Base-by-base conservation (phyloP, 352 stramenopile species). In the Globisporangium mamillatum region DNA sequence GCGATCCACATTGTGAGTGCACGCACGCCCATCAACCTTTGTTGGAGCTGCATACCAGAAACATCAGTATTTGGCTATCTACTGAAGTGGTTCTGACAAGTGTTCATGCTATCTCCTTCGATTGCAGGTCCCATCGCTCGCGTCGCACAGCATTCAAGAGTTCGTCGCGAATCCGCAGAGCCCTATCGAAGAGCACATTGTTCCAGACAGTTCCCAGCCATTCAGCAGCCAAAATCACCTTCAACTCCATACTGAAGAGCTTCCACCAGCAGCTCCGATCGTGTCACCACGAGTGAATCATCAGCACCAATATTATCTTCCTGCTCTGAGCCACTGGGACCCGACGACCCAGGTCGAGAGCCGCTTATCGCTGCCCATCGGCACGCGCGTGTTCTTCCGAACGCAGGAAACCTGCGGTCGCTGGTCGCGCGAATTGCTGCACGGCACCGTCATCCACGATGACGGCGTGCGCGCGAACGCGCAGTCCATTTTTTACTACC, bases 1-100 rank as follows among this genome's bases (percentile, higher is more conserved):
- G 86, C 86, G 63, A 89, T 93, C 38, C 86, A 93, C 63, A 90
- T 93, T 25, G 86, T 93, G 76, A 48, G 80, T 79, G 9, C 6
- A 18, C 14, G 3, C 38, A 5, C 14, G 38, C 4, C 3, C 36
- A 36, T 36, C 32, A 36, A 9, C 3, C 32, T 36, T 7, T 10
- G 32, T 36, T 36, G 32, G 6, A 36, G 6, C 32, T 36, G 32
- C 32, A 36, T 36, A 36, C 7, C 18, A 25, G 29, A 7, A n/a
- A 32, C 3, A 36, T n/a, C 10, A 18, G 16, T 4, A 8, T 29
- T 44, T 58, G 24, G 0, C 6, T 63, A 14, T 50, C 38, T 70
- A 46, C 16, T 52, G 6, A 22, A 4, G 32, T 44, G 5, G 27
- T 57, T 1, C 34, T 44, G 41, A 57, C 18, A 5, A 20, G 38